Percentiles rank a stretch among this genome's conserved stretches.
These are phyloP conservation scores for Fragilariopsis cylindrus DNA, from an alignment of 108 stramenopile species.

Conservation along the genomic window DNA sequence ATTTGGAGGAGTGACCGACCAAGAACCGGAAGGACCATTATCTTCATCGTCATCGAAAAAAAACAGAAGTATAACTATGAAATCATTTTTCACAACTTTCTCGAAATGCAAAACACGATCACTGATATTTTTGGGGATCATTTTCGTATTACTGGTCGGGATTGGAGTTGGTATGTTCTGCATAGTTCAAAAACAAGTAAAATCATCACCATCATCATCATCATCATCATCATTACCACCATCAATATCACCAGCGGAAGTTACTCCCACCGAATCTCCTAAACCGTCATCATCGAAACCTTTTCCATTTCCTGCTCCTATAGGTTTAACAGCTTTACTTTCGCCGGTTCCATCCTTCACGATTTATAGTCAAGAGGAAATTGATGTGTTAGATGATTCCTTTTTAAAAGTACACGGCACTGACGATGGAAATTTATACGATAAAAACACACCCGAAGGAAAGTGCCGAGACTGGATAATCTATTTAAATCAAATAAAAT, in stretches of 20 bases:
- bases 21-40: neutral
- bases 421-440: neutral
- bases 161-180: slow-evolving; percentile 9
- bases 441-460: slow-evolving; percentile 22
- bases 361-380: neutral
- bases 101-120: neutral
- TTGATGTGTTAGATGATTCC: neutral
- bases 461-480: slow-evolving; percentile 25
- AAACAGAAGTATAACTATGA: neutral
- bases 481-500: neutral
- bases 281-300: too few relatives aligned
- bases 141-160: neutral
- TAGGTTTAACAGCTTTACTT: too few relatives aligned
- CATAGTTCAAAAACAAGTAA: neutral
- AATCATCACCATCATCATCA: too few relatives aligned
- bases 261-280: too few relatives aligned
- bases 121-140: neutral
- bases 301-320: too few relatives aligned
- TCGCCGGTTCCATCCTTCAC: too few relatives aligned
- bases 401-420: slow-evolving; percentile 7
- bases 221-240: neutral
- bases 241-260: too few relatives aligned
- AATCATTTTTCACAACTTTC: neutral
- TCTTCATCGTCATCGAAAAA: neutral
- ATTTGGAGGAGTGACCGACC: neutral